phyloP scores from a whole-genome alignment of 2,329 filamentous ascomycete genomes.

The Penicillium freii region DNA sequence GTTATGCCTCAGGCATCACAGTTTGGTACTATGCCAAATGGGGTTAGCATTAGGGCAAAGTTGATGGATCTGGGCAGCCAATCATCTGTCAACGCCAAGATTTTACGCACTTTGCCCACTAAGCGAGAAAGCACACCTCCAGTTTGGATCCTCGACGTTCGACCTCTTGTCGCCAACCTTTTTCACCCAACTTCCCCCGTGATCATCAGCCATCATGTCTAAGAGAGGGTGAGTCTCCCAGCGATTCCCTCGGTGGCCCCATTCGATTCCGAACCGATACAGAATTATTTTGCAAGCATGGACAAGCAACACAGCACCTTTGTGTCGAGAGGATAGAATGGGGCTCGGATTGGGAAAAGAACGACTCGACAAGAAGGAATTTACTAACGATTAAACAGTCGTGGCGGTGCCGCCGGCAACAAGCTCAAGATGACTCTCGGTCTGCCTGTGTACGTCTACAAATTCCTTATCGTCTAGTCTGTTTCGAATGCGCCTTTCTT shows the following conservation, averaged over 20 bases:
- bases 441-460: slow-evolving; percentile 90
- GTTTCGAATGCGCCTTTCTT: slow-evolving; percentile 12
- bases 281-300: slow-evolving; percentile 8
- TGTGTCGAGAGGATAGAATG: slow-evolving; percentile 9
- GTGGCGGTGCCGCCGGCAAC: slow-evolving; percentile 93
- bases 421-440: slow-evolving; percentile 99
- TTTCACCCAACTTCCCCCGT: slow-evolving; percentile 39
- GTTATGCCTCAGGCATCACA: slow-evolving; percentile 6
- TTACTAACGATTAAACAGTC: slow-evolving; percentile 45
- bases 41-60: slow-evolving; percentile 42
- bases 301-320: slow-evolving; percentile 8
- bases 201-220: slow-evolving; percentile 50
- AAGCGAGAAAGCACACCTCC: slow-evolving; percentile 43
- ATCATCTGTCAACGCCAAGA: slow-evolving; percentile 38
- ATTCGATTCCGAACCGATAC: slow-evolving; percentile 17
- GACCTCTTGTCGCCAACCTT: slow-evolving; percentile 33
- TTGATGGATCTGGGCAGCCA: slow-evolving; percentile 19
- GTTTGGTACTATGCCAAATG: slow-evolving; percentile 11
- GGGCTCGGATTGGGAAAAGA: slow-evolving; percentile 6
- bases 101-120: slow-evolving; percentile 45
- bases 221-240: slow-evolving; percentile 49
- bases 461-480: slow-evolving; percentile 13
- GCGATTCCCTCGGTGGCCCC: slow-evolving; percentile 13
- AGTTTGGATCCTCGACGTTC: slow-evolving; percentile 29
- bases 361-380: slow-evolving; percentile 8